Conservation (phyloP, 345 rosid species). For the Brassica carinata region DNA sequence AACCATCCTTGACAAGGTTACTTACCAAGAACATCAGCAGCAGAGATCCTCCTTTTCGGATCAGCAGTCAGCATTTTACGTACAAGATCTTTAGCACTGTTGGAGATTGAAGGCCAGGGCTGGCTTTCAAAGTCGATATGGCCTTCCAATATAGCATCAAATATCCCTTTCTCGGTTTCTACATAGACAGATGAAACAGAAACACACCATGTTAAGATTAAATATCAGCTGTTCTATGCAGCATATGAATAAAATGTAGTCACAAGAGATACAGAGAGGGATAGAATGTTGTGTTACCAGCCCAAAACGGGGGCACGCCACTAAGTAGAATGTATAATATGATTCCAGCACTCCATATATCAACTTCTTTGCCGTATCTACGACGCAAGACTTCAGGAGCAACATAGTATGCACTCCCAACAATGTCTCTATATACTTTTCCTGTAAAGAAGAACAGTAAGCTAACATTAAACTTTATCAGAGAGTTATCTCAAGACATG, state of each 20-base stretch:
- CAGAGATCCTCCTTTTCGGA: conserved; percentile 1
- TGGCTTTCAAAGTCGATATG: neutral
- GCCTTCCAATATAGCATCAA: neutral
- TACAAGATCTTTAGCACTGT: neutral
- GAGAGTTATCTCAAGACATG: conserved; percentile 11
- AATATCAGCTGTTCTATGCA: neutral
- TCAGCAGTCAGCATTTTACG: neutral
- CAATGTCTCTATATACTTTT: conserved; percentile 65
- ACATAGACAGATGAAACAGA: neutral
- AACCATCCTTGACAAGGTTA: neutral
- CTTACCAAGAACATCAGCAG: neutral
- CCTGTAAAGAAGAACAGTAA: conserved; percentile 44
- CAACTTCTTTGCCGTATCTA: conserved; percentile 75
- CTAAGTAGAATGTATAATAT: conserved; percentile 78
- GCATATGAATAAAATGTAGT: neutral
- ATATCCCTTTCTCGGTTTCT: neutral
- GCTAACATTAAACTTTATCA: neutral
- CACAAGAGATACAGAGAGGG: neutral
- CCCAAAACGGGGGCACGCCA: conserved; percentile 97
- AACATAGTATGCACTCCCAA: conserved; percentile 73
- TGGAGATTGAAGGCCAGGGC: neutral
- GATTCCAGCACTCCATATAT: conserved; percentile 88
- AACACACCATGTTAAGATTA: neutral
- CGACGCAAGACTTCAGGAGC: conserved; percentile 76
- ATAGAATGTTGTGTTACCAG: conserved; percentile 44